A percentile compares a stretch with the other conserved stretches of the same genome.
Conservation (phyloP, 2,329 filamentous ascomycete genomes). For the Aspergillus fructus region DNA sequence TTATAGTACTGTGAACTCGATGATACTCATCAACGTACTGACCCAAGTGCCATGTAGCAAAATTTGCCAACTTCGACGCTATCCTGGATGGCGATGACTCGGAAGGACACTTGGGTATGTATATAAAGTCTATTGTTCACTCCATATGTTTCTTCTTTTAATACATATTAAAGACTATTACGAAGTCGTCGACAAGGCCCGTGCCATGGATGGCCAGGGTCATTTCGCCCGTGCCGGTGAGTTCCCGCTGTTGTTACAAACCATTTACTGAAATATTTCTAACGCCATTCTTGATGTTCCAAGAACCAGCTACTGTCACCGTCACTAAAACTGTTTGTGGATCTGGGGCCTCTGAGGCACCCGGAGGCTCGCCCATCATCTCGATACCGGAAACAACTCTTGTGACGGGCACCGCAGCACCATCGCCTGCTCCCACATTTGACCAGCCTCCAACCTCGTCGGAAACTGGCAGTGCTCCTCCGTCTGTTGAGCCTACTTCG, state of each 20-base stretch:
- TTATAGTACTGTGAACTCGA: not conserved
- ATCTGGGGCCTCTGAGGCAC: not conserved
- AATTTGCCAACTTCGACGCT: not conserved
- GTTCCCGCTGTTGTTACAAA: not conserved
- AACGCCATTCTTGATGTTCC: not conserved
- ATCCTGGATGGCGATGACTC: not conserved
- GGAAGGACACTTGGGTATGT: not conserved
- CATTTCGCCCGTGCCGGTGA: slow-evolving; percentile 5
- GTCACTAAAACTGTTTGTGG: slow-evolving; percentile 10
- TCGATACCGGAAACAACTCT: slow-evolving; percentile 6
- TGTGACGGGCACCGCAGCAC: slow-evolving; percentile 1
- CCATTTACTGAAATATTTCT: not conserved
- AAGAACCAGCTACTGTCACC: slow-evolving; percentile 5
- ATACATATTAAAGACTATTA: not conserved
- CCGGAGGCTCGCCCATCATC: not conserved
- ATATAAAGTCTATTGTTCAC: not conserved
- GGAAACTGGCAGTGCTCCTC: not conserved
- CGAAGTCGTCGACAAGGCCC: not conserved
- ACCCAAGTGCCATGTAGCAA: not conserved
- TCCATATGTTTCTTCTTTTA: not conserved
- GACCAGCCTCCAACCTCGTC: not conserved
- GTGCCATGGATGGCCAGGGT: not conserved
- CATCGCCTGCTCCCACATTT: not conserved
- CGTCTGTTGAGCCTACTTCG: slow-evolving; percentile 1
- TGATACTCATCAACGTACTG: not conserved